Base-by-base conservation (phyloP, 495 filamentous ascomycete species). In the Poronia punctata region DNA sequence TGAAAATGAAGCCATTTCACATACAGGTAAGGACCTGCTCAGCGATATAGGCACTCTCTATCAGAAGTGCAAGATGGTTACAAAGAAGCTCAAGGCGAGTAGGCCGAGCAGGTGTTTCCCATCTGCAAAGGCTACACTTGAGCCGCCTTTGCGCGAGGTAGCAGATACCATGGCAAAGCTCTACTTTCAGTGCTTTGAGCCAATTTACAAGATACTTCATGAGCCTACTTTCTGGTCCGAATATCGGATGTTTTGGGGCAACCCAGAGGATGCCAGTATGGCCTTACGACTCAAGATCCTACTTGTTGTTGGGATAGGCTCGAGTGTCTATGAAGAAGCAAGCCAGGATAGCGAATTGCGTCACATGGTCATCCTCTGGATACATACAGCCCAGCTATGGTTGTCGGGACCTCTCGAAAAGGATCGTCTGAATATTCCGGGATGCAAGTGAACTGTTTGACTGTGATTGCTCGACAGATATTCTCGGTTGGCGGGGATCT, bases 141-240 rank as follows among this genome's bases (percentile, higher is more conserved):
- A 61, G 14, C 51, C 74, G 4, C 75, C 76, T 0, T 43, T 66
- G n/a, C 65, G 63, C 16, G 58, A 64, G 21, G 38, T 75, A 2
- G 63, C 71, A 3, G 76, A 84, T 45, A 42, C 57, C 24, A 61
- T 80, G 39, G 56, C 73, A n/a, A 46, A 59, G 7, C 38, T 72
- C 3, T 84, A 84, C 56, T 65, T 81, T 23, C 54, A 60, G 2
- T 72, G 65, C 3, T 76, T 77, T 33, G 80, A 84, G 50, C 71
- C 68, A 1, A 70, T 64, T 3, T 64, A 72, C 46, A 66, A 78
- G 11, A 71, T 83, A 22, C 40, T 82, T 8, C 80, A 83, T 41
- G 48, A 70, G 2, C 76, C 76, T 9, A 74, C 60, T 0, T 83
- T 83, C 38, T 54, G 65, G 45, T 46, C 54, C 10, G 68, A 78